These are phyloP conservation scores for Lupinus albus DNA, from an alignment of 306 rosid species.

Conservation along the genomic window DNA sequence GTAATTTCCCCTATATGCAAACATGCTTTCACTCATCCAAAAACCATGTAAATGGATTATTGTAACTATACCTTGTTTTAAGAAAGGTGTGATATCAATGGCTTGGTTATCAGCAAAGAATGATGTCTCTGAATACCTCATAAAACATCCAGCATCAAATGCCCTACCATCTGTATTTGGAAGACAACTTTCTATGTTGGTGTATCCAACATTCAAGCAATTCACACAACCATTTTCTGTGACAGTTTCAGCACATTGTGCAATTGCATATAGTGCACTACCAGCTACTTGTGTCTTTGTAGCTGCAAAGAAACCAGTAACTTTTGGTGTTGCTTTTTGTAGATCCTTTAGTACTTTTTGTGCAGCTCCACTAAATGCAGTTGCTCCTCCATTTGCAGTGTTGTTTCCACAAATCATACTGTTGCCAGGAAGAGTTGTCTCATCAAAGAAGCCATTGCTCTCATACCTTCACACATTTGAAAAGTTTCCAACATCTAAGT, in stretches of 20 bases:
- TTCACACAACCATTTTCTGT: constrained; percentile 44
- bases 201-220: constrained; percentile 44
- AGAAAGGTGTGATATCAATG: constrained; percentile 45
- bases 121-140: constrained; percentile 61
- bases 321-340: constrained; percentile 47
- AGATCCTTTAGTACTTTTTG: constrained; percentile 34
- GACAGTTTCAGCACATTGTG: constrained; percentile 57
- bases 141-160: constrained; percentile 63
- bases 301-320: constrained; percentile 49
- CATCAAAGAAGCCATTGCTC: constrained; percentile 44
- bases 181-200: constrained; percentile 45
- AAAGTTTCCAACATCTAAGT: background rate
- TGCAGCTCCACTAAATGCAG: constrained; percentile 20
- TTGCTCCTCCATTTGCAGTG: constrained; percentile 29
- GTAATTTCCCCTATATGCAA: background rate
- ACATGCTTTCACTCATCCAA: background rate
- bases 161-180: constrained; percentile 58
- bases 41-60: background rate
- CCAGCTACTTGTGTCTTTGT: constrained; percentile 42
- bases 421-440: constrained; percentile 43
- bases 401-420: constrained; percentile 42
- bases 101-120: constrained; percentile 62
- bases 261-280: constrained; percentile 57
- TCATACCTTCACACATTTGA: constrained; percentile 38
- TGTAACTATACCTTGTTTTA: constrained; percentile 37